A percentile compares a stretch with the other conserved stretches of the same genome.
Conservation (phyloP, 148 eudicot species). For the Silene latifolia region DNA sequence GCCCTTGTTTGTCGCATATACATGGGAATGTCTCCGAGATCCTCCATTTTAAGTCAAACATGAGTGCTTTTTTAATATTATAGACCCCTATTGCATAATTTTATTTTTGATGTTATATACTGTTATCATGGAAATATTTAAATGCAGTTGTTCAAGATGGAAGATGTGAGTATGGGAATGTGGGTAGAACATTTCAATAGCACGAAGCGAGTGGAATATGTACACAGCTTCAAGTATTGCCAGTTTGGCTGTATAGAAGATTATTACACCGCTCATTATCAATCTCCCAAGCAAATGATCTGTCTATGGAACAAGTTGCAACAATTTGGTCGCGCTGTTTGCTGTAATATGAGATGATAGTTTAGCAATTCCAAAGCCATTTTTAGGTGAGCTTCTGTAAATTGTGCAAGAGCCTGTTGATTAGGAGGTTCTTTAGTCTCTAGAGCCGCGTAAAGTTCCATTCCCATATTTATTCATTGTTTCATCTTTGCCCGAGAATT, state of each 20-base stretch:
- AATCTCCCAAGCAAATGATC: constrained; percentile 88
- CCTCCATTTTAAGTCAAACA: too few species aligned
- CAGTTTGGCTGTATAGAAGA: constrained; percentile 87
- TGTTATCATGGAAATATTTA: neutral
- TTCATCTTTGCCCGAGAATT: neutral
- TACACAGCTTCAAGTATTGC: constrained; percentile 72
- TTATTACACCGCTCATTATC: constrained; percentile 82
- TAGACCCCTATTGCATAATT: too few species aligned
- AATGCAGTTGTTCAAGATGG: constrained; percentile 93
- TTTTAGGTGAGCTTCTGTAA: constrained; percentile 22
- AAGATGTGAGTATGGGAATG: constrained; percentile 97
- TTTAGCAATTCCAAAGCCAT: constrained; percentile 28
- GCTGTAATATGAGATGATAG: constrained; percentile 89
- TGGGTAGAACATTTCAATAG: constrained; percentile 85
- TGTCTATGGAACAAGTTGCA: constrained; percentile 89
- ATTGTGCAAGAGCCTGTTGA: constrained; percentile 23
- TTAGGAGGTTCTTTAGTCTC: constrained; percentile 21
- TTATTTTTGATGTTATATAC: too few species aligned
- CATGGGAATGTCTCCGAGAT: too few species aligned
- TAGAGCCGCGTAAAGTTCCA: constrained; percentile 23
- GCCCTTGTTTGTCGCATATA: too few species aligned
- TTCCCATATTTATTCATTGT: constrained; percentile 28
- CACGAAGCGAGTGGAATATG: constrained; percentile 55
- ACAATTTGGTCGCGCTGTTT: constrained; percentile 45
- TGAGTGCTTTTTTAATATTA: too few species aligned